Conservation (phyloP, 225 moss, liverwort and hornwort genomes). For the Climacium dendroides region DNA sequence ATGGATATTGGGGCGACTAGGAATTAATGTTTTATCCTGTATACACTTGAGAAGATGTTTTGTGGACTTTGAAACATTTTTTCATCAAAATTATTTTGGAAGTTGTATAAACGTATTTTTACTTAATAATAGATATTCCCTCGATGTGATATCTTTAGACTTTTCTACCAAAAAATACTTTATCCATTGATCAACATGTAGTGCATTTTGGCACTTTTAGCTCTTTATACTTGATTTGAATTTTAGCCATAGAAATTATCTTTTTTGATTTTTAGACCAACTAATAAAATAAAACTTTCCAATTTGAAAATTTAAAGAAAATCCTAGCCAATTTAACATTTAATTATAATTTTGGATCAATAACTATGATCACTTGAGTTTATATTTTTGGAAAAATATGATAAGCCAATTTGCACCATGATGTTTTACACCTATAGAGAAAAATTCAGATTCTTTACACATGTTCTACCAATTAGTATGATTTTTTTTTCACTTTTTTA, state of each 20-base stretch:
- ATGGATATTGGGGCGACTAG: too few relatives aligned
- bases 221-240: neutral
- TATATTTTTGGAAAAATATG: accelerated
- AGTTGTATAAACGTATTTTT: neutral
- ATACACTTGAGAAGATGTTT: neutral
- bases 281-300: neutral
- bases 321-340: neutral
- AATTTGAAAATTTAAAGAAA: neutral
- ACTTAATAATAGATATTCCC: neutral
- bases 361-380: neutral
- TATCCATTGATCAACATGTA: neutral
- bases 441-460: neutral
- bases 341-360: neutral
- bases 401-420: neutral
- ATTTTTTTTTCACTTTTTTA: neutral
- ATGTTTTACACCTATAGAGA: neutral
- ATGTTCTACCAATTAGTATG: neutral
- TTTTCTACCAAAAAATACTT: too few relatives aligned
- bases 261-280: neutral
- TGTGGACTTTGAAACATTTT: too few relatives aligned
- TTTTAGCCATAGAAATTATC: neutral
- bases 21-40: accelerated
- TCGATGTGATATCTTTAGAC: neutral
- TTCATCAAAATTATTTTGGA: neutral
- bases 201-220: neutral